These are phyloP conservation scores for Pythium sukuiense DNA, from an alignment of 352 stramenopile species.

Conservation along the genomic window DNA sequence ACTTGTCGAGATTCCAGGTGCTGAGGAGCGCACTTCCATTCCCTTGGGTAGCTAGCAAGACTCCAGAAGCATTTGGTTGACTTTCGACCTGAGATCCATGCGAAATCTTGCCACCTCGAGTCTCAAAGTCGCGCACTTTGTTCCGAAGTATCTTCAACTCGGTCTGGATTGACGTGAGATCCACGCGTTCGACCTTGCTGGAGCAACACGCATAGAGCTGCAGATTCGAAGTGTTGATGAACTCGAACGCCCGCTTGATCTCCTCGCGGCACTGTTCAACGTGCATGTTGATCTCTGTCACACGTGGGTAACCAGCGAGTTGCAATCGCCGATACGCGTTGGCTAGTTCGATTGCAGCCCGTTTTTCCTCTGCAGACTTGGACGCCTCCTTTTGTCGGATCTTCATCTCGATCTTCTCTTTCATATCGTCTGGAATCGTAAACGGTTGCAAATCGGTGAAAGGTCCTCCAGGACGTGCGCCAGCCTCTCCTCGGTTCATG, in stretches of 20 bases:
- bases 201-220: slow-evolving; percentile 67
- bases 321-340: slow-evolving; percentile 65
- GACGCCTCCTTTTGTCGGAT: slow-evolving; percentile 58
- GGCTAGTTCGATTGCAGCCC: slow-evolving; percentile 44
- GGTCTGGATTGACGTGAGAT: slow-evolving; percentile 44
- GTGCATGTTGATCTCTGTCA: slow-evolving; percentile 59
- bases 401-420: slow-evolving; percentile 65
- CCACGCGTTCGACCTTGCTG: slow-evolving; percentile 57
- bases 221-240: slow-evolving; percentile 65
- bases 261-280: slow-evolving; percentile 70
- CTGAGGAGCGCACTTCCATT: neutral
- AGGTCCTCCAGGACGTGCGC: slow-evolving; percentile 24
- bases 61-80: neutral
- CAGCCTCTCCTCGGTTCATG: slow-evolving; percentile 31
- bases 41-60: neutral
- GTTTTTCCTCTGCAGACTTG: slow-evolving; percentile 48
- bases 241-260: slow-evolving; percentile 62
- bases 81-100: neutral
- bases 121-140: slow-evolving; percentile 38
- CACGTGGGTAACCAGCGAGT: slow-evolving; percentile 54
- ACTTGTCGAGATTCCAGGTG: slow-evolving; percentile 30
- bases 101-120: neutral
- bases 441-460: slow-evolving; percentile 75
- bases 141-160: slow-evolving; percentile 52
- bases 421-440: slow-evolving; percentile 81